phyloP scores from a whole-genome alignment of 148 eudicot species.

The Silene conica region DNA sequence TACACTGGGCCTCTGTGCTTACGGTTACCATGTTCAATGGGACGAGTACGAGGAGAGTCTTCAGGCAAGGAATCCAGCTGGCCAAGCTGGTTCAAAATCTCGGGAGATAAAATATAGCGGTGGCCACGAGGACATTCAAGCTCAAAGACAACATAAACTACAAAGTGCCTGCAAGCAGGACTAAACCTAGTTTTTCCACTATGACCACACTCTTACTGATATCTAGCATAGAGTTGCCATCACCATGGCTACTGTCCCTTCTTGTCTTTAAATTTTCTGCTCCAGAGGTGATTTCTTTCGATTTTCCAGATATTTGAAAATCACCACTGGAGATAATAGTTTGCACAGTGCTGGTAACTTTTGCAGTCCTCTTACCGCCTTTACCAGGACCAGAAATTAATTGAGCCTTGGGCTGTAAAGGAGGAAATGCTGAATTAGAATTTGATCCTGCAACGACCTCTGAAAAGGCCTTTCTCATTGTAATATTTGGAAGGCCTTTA shows the following conservation, averaged over 20 bases:
- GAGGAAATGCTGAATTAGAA: conserved; percentile 67
- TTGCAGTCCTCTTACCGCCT: conserved; percentile 42
- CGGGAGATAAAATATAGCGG: conserved; percentile 71
- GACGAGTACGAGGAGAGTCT: conserved; percentile 38
- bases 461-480: conserved; percentile 83
- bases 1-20: conserved; percentile 46
- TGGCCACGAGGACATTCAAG: conserved; percentile 96
- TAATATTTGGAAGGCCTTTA: conserved; percentile 57
- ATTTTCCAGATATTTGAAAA: conserved; percentile 35
- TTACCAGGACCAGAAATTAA: conserved; percentile 36
- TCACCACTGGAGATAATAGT: conserved; percentile 25
- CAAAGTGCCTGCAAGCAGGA: conserved; percentile 41
- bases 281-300: conserved; percentile 29
- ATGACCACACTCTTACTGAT: conserved; percentile 52
- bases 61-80: conserved; percentile 46
- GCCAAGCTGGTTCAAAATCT: conserved; percentile 69
- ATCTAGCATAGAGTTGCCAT: conserved; percentile 46
- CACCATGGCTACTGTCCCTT: conserved; percentile 22
- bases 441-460: conserved; percentile 97
- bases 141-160: conserved; percentile 82
- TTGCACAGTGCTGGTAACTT: conserved; percentile 35
- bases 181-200: conserved; percentile 35
- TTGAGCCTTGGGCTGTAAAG: conserved; percentile 57
- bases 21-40: conserved; percentile 39
- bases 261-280: conserved; percentile 30